Evolutionary conservation across 2,329 filamentous ascomycete species (phyloP).

Genomic region (Sporothrix mexicana): DNA sequence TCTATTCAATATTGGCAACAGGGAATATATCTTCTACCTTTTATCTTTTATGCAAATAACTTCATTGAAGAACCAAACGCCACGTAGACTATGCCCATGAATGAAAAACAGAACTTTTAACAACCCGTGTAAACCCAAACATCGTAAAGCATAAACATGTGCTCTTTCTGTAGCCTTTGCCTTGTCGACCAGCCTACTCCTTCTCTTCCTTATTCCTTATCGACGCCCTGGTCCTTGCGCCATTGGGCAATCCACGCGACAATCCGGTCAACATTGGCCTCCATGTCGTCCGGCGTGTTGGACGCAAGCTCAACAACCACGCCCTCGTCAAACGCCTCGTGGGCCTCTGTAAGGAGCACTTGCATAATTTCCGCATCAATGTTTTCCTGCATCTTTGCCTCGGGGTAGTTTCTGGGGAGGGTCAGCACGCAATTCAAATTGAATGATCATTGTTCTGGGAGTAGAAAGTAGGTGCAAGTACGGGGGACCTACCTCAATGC

Average conservation of each 20-base stretch:
- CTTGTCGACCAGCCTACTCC: neutral
- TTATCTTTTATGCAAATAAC: neutral
- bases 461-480: too few relatives aligned
- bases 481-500: too few relatives aligned
- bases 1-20: too few relatives aligned
- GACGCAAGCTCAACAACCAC: conserved; percentile 89
- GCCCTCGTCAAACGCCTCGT: conserved; percentile 82
- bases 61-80: neutral
- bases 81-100: neutral
- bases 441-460: too few relatives aligned
- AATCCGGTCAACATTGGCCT: conserved; percentile 84
- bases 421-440: neutral
- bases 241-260: conserved; percentile 82
- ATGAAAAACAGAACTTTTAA: neutral
- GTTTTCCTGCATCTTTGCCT: conserved; percentile 92
- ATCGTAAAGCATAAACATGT: neutral
- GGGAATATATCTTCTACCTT: neutral
- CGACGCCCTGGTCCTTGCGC: conserved; percentile 66
- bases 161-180: too few relatives aligned
- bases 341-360: conserved; percentile 86
- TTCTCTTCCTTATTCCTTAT: neutral
- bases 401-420: conserved; percentile 71
- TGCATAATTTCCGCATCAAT: conserved; percentile 98
- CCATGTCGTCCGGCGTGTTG: conserved; percentile 81
- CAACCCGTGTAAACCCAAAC: neutral